Conservation (phyloP, 2,329 filamentous ascomycete species). For the Neofusicoccum laricinum region DNA sequence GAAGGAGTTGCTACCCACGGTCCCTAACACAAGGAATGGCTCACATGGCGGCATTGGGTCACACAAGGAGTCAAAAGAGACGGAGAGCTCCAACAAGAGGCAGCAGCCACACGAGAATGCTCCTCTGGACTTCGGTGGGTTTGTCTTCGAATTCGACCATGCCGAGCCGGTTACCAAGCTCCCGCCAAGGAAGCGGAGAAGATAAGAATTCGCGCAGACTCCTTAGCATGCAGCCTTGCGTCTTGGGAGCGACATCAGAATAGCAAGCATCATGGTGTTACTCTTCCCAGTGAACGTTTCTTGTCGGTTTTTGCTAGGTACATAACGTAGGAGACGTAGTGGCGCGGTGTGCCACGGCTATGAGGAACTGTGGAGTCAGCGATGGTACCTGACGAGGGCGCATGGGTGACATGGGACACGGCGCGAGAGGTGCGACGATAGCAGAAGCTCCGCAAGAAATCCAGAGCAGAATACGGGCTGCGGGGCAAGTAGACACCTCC, state of each 20-base stretch:
- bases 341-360: neutral
- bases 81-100: neutral
- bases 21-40: conserved; percentile 30
- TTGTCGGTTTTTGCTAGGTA: neutral
- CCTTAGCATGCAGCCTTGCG: neutral
- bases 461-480: neutral
- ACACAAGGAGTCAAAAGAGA: neutral
- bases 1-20: conserved; percentile 30
- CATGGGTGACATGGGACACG: neutral
- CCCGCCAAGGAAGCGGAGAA: conserved; percentile 12
- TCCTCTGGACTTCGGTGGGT: conserved; percentile 3
- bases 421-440: neutral
- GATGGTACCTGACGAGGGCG: neutral
- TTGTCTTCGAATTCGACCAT: conserved; percentile 16
- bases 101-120: neutral
- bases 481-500: neutral
- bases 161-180: conserved; percentile 12
- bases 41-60: conserved; percentile 6
- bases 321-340: neutral
- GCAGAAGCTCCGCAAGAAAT: neutral
- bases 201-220: neutral
- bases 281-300: neutral
- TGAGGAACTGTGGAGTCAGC: neutral
- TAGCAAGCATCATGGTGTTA: neutral
- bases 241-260: neutral